These are phyloP conservation scores for Noccaea bulbosa DNA, from an alignment of 345 rosid genomes.

Conservation along the genomic window DNA sequence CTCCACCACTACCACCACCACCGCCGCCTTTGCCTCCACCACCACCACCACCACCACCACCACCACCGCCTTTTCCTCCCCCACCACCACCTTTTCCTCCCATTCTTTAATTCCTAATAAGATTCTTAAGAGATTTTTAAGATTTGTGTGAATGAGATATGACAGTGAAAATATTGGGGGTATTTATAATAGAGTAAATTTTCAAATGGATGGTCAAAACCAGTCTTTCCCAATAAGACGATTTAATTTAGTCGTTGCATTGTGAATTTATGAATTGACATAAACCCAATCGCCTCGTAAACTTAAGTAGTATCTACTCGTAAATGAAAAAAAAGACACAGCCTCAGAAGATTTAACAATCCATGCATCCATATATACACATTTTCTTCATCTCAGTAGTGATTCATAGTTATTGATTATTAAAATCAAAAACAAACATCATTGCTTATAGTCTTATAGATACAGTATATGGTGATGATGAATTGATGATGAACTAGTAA, in stretches of 20 bases:
- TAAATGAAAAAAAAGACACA: background rate
- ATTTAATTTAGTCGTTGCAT: conserved; percentile 29
- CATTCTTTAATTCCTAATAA: background rate
- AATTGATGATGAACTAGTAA: too few species aligned
- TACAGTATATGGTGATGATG: too few species aligned
- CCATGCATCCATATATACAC: too few species aligned
- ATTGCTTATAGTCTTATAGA: too few species aligned
- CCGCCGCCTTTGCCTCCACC: background rate
- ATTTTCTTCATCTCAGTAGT: too few species aligned
- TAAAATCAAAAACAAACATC: too few species aligned
- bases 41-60: background rate
- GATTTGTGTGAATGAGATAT: background rate
- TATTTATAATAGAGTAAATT: conserved; percentile 8
- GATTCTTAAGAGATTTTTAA: background rate
- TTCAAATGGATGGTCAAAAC: conserved; percentile 23
- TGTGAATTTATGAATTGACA: conserved; percentile 4
- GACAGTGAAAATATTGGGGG: background rate
- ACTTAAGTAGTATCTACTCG: background rate
- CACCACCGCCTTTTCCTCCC: background rate
- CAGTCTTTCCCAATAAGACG: conserved; percentile 17
- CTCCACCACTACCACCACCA: background rate
- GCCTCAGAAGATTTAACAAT: background rate
- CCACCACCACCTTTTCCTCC: conserved; percentile 40
- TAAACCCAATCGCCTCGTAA: conserved; percentile 20
- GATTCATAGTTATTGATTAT: too few species aligned